Evolutionary conservation across 164 flowering plant species (phyloP), one percentile per base, ranked within the genome.

Genomic region (Macadamia tetraphylla): DNA sequence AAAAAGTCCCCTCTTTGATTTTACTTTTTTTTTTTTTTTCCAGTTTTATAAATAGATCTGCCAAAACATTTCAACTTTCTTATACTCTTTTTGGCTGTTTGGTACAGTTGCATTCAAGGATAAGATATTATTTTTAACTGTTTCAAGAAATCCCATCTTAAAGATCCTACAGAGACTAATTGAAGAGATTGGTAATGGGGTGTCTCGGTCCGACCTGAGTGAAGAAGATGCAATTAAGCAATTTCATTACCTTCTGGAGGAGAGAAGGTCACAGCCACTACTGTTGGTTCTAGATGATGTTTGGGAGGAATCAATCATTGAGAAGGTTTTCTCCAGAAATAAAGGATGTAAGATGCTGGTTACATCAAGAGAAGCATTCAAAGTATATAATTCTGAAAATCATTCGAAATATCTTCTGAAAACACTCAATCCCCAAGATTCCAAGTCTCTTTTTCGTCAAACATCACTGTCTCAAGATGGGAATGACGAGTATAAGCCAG

Each of bases 241-340:
- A 4, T 58, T 81, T 63, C 65, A 61, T 48, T 12, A 48, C 29
- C 64, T 66, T 29, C 60, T 81, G 17, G 66, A 48, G 72, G 18
- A 55, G 31, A 73, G 64, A 40, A 64, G 44, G 51, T 62, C 65
- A 11, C 62, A 35, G 14, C 73, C 80, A 7, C 60, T 65, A 42
- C 30, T 83, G 67, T 52, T 81, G 30, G 74, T 83, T 6, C 65
- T 83, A 44, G 87, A 83, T 73, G 84, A 83, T 76, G 79, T 80
- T 14, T 76, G 78, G 77, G 17, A 65, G 0, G 80, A 70, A 14
- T 75, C 78, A 10, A 74, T 79, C 32, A 64, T 82, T 58, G 61
- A 70, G 48, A 65, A 78, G 56, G 61, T 81, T 43, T 30, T 23
- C 61, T 59, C 73, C 53, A 29, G 48, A 61, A 53, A 35, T 2